Percentiles rank a stretch among this genome's conserved stretches.
phyloP scores from a whole-genome alignment of 148 eudicot genomes.

The Camellia lanceoleosa region DNA sequence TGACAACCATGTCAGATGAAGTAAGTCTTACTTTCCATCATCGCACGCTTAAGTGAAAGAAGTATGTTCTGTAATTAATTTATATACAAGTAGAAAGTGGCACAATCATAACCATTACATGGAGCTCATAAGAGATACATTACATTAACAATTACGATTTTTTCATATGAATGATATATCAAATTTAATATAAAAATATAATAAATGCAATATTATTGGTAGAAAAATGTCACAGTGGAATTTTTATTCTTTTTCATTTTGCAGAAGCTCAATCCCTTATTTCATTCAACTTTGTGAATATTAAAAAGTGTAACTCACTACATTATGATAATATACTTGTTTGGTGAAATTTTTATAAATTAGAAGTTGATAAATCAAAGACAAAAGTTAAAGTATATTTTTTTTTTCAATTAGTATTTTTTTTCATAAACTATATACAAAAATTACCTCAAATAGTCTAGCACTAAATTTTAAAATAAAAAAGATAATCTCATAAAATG shows the following conservation, averaged over 20 bases:
- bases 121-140: no score
- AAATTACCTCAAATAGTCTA: not conserved
- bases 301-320: not conserved
- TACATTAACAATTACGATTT: no score
- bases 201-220: no score
- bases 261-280: not conserved
- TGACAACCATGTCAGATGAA: not conserved
- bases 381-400: no score
- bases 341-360: no score
- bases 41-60: not conserved
- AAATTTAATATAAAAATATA: no score
- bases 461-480: not conserved
- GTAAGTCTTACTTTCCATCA: not conserved
- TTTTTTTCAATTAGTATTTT: not conserved
- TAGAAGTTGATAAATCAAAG: not conserved
- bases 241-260: no score
- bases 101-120: not conserved
- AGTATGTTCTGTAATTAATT: no score
- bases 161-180: no score
- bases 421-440: not conserved
- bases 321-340: no score
- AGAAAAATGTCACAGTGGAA: not conserved
- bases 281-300: not conserved
- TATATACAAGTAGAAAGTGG: no score
- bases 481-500: no score